Base-by-base conservation (phyloP, 495 filamentous ascomycete genomes). In the Podospora pseudoanserina region DNA sequence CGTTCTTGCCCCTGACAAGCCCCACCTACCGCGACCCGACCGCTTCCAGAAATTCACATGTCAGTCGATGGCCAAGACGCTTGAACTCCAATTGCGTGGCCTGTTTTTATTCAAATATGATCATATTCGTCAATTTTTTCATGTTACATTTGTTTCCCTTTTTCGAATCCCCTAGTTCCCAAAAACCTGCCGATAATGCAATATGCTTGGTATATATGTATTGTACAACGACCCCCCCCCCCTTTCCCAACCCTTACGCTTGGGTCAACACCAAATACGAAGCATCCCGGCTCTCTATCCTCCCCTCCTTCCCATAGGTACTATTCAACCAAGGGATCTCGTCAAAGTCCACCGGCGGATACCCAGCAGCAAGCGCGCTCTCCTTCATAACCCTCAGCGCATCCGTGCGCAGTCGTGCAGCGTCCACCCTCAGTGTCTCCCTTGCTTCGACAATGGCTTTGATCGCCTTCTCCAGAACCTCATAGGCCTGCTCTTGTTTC, bases 361-460 rank as follows among this genome's bases (percentile, higher is more conserved):
- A 20, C 16, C 67, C 65, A 7, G 63, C 67, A 49, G 74, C 71
- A 7, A 67, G 34, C 20, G 74, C 74, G 27, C 75, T 72, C 30
- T 70, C 60, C 66, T 60, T 62, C 75, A 77, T 74, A 44, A 79
- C 76, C 30, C 53, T n/a, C 18, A 79, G 20, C 19, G 71, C 67
- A 65, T 65, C 65, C 3, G 0, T 15, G 23, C 72, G 72, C 20
- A 77, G 28, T 26, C 18, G 27, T 53, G 62, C 66, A 2, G 68
- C 68, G 34, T 77, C 60, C n/a, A 44, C 57, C 13, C 70, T 67
- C 6, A 77, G 62, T 26, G 30, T 9, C 39, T 20, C 13, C n/a
- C 72, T 65, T 16, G 65, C 67, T 6, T 53, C 39, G 3, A 71
- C 63, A 0, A 74, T 53, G 32, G 49, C 18, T 6, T 18, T 18